Base-by-base conservation (phyloP, 371 early-diverging fungal genomes). In the Rhizopus delemar region DNA sequence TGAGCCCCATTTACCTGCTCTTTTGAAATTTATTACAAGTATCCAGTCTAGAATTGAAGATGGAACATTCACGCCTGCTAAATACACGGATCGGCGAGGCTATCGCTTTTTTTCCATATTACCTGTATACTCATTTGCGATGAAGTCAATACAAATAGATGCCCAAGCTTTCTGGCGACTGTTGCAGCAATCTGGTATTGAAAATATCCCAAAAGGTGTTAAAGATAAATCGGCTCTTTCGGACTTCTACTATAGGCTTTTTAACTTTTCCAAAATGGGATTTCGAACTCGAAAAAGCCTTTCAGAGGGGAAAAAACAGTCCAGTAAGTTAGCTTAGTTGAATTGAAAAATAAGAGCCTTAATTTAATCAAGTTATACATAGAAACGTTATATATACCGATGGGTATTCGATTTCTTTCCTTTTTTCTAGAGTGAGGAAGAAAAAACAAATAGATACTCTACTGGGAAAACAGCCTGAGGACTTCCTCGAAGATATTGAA, bases 81-180 rank as follows among this genome's bases (percentile, higher is more conserved):
- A 49, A 31, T 31, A 49, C 49, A 49, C 49, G 8, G 49, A 49
- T 49, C 9, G 31, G 31, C 49, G 31, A 6, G 49, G 49, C 8
- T 49, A 49, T 29, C 49, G 49, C 32, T 16, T 49, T 31, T 49
- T 49, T 29, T 29, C 49, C 22, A 9, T 49, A 0, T 49, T 49
- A 22, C 49, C 49, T 28, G 6, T 49, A 22, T 49, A 49, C 31
- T 49, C 49, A 31, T 8, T 22, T 16, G 9, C 9, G 29, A 49
- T 8, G 31, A 49, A 49, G 22, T 29, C 49, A 49, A 49, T 49
- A 15, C 49, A 49, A 29, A 49, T 49, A 8, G 49, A 49, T 13
- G 32, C 22, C 8, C 16, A 49, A 49, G 49, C 49, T 49, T 49
- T 49, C 32, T 49, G 49, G 49, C 0, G 49, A 49, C 49, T 49